Evolutionary conservation across 129 eudicot genomes (phyloP).

Genomic region (Flaveria trinervia): DNA sequence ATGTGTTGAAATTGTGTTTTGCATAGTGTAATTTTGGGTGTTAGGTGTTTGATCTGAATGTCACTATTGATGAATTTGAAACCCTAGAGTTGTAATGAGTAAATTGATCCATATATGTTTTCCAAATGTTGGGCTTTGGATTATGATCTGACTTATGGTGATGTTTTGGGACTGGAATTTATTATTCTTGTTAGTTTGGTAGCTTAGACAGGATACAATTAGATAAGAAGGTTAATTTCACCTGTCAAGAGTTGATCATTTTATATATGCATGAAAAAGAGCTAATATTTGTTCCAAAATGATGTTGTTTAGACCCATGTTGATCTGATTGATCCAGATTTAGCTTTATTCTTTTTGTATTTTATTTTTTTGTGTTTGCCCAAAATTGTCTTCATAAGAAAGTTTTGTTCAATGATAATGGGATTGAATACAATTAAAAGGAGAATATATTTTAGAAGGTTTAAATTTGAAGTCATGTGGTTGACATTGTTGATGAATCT

Average conservation of each 20-base stretch:
- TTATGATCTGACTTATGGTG: conserved; percentile 22
- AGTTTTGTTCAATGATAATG: neutral
- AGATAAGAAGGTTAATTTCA: neutral
- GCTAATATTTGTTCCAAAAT: conserved; percentile 11
- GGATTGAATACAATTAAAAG: neutral
- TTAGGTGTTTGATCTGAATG: conserved; percentile 13
- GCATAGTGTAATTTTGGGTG: neutral
- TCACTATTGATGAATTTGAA: conserved; percentile 19
- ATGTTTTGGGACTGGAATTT: neutral
- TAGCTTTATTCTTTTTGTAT: neutral
- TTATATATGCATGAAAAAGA: neutral
- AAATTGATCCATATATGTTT: conserved; percentile 16
- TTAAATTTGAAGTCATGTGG: neutral
- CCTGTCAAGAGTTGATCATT: neutral
- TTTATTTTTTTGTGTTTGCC: neutral
- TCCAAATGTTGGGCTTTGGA: neutral
- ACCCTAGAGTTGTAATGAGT: conserved; percentile 26
- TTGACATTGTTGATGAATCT: neutral
- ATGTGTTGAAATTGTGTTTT: conserved; percentile 24
- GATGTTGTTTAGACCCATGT: conserved; percentile 12
- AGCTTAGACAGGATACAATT: conserved; percentile 10
- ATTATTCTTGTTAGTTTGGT: conserved; percentile 3
- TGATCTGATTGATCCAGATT: conserved; percentile 22
- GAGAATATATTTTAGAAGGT: neutral
- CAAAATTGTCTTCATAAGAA: neutral